These are phyloP conservation scores for Tulasnella sp. DNA, from an alignment of 768 basidiomycete genomes.

Conservation along the genomic window DNA sequence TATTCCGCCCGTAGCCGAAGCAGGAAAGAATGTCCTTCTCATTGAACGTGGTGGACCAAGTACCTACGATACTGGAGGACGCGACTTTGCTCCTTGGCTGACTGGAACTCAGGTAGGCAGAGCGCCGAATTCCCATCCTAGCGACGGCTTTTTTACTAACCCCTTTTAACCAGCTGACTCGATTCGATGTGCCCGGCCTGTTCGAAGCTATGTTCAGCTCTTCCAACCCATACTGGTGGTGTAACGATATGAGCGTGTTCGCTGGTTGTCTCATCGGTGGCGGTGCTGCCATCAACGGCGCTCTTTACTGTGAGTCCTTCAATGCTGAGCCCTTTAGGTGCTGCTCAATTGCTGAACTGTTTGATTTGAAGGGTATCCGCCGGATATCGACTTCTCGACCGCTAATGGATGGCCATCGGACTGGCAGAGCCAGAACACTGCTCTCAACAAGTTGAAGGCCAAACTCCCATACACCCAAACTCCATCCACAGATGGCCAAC, in stretches of 20 bases:
- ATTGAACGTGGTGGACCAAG: too few species aligned
- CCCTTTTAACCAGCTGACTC: conserved; percentile 42
- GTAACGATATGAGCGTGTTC: conserved; percentile 54
- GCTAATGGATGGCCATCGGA: conserved; percentile 51
- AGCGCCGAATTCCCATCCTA: too few species aligned
- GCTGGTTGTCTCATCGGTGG: conserved; percentile 64
- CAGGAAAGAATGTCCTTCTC: conserved; percentile 52
- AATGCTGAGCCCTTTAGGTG: too few species aligned
- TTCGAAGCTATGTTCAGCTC: conserved; percentile 65
- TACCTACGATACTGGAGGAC: too few species aligned
- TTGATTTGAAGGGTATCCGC: conserved; percentile 44
- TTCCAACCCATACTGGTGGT: conserved; percentile 27
- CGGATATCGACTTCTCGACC: conserved; percentile 49
- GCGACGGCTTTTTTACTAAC: neutral
- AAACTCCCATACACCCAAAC: conserved; percentile 57
- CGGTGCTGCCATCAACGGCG: conserved; percentile 59
- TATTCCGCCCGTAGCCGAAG: conserved; percentile 39
- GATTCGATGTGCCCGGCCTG: conserved; percentile 61
- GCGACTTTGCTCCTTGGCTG: too few species aligned
- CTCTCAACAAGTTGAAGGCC: conserved; percentile 47
- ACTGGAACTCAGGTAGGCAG: too few species aligned
- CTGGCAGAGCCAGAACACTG: conserved; percentile 52
- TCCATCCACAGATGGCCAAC: conserved; percentile 56
- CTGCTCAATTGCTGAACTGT: neutral
- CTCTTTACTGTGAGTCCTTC: neutral